Evolutionary conservation across 352 stramenopile species (phyloP).

Genomic region (Detonula confervacea): DNA sequence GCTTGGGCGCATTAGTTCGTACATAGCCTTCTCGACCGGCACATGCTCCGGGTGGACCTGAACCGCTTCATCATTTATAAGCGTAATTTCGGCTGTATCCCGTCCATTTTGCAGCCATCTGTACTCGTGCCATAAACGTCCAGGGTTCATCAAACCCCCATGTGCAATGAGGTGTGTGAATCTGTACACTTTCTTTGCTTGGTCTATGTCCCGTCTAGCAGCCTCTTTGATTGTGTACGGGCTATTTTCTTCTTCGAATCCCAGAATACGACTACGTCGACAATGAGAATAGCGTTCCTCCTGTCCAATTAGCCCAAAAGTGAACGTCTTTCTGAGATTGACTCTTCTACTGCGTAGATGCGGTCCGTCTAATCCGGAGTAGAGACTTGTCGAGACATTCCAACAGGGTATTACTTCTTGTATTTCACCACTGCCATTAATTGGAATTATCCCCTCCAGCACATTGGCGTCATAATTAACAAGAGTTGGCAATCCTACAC

Average conservation of each 20-base stretch:
- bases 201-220: neutral
- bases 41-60: constrained; percentile 27
- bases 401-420: constrained; percentile 26
- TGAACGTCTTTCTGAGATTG: constrained; percentile 27
- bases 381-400: constrained; percentile 38
- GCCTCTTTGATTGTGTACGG: neutral
- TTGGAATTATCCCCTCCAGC: constrained; percentile 18
- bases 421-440: neutral
- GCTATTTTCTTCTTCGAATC: neutral
- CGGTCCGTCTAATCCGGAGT: constrained; percentile 33
- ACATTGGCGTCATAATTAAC: constrained; percentile 30
- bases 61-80: neutral
- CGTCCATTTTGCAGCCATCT: constrained; percentile 28
- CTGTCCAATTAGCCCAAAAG: constrained; percentile 10
- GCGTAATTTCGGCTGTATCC: neutral
- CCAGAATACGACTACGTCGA: neutral
- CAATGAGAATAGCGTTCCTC: constrained; percentile 20
- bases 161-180: constrained; percentile 54
- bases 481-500: constrained; percentile 26
- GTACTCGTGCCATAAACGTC: constrained; percentile 67
- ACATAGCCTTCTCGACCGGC: constrained; percentile 40
- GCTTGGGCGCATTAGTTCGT: constrained; percentile 38
- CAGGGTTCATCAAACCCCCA: constrained; percentile 41
- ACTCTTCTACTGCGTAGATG: constrained; percentile 11
- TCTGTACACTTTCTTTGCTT: neutral